Percentiles rank a stretch among this genome's conserved stretches.
Conservation (phyloP, 768 basidiomycete genomes). For the Naganishia vishniacii region DNA sequence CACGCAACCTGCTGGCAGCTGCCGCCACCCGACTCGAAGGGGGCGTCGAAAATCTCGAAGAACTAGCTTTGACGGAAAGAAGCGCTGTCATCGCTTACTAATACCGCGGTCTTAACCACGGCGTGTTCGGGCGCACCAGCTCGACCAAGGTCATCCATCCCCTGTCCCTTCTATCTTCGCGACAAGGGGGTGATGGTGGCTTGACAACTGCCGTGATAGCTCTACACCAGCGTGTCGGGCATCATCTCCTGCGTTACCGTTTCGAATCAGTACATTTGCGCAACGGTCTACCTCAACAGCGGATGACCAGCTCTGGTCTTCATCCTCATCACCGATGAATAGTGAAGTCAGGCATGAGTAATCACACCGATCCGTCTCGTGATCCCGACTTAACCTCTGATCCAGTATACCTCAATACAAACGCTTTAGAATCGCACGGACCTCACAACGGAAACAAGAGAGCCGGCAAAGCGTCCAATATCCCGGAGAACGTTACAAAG, state of each 20-base stretch:
- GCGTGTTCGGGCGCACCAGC: too few species aligned
- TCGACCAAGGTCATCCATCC: too few species aligned
- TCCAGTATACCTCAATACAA: background rate
- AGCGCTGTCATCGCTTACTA: too few species aligned
- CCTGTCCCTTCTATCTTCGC: background rate
- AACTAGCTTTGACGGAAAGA: too few species aligned
- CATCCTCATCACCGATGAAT: conserved; percentile 19
- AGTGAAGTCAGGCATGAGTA: conserved; percentile 19
- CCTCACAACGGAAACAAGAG: background rate
- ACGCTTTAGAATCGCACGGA: background rate
- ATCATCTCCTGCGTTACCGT: background rate
- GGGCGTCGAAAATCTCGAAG: too few species aligned
- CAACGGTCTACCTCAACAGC: background rate
- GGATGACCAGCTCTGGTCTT: conserved; percentile 12
- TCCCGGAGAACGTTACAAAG: background rate
- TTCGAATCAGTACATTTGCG: background rate
- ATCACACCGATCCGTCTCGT: conserved; percentile 18
- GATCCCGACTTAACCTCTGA: conserved; percentile 10
- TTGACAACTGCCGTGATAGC: too few species aligned
- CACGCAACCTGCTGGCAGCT: too few species aligned
- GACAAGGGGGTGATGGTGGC: background rate
- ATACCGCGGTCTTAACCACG: too few species aligned
- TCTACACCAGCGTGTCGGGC: too few species aligned
- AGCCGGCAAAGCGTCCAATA: background rate
- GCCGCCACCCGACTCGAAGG: too few species aligned